A percentile compares a stretch with the other conserved stretches of the same genome.
Conservation (phyloP, 176 grass and related monocot species). For the Aegilops bicornis region DNA sequence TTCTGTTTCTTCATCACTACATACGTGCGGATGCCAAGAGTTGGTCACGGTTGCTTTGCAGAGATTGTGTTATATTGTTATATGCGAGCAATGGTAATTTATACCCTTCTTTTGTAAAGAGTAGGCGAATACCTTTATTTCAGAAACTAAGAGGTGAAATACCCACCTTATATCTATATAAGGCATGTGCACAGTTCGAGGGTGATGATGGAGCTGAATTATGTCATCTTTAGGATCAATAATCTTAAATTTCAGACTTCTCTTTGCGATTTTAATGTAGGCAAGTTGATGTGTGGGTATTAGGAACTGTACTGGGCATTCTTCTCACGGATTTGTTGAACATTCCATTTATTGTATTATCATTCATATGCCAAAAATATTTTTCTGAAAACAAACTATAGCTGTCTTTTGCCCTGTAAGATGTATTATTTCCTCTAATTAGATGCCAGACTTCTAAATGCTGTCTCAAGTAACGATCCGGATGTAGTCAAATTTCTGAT, state of each 20-base stretch:
- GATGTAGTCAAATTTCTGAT: slow-evolving; percentile 81
- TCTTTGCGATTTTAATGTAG: neutral
- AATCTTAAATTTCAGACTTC: slow-evolving; percentile 10
- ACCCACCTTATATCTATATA: neutral
- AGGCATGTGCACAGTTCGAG: neutral
- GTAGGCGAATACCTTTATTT: slow-evolving; percentile 5
- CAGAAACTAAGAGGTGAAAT: neutral
- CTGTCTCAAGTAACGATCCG: slow-evolving; percentile 65
- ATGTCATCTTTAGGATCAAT: neutral
- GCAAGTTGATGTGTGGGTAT: neutral
- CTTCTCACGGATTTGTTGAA: slow-evolving; percentile 11
- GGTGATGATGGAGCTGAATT: neutral
- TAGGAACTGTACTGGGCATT: neutral
- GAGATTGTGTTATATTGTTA: neutral
- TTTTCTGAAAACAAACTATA: slow-evolving; percentile 5
- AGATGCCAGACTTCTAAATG: slow-evolving; percentile 79
- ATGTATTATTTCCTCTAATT: slow-evolving; percentile 42
- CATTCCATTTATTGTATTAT: neutral
- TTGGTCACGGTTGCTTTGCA: slow-evolving; percentile 9
- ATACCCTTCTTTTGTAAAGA: neutral
- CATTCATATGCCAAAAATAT: neutral
- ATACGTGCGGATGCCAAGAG: neutral
- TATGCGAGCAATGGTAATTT: neutral
- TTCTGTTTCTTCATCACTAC: neutral
- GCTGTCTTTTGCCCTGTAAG: slow-evolving; percentile 28